Evolutionary conservation across 2,329 filamentous ascomycete genomes (phyloP).

Genomic region (Colletotrichum scovillei): DNA sequence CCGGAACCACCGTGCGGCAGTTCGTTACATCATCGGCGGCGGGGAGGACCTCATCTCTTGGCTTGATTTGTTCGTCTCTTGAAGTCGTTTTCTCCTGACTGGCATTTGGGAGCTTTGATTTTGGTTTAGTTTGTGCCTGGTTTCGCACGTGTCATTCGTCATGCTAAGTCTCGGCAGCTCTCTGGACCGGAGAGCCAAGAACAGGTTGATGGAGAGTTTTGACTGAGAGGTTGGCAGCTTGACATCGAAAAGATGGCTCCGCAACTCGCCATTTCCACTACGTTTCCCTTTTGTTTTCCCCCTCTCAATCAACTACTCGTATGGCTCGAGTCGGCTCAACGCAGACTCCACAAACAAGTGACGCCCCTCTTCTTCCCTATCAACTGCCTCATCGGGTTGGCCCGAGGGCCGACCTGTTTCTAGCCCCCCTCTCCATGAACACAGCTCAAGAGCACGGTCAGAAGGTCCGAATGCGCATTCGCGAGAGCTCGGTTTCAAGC

Average conservation of each 20-base stretch:
- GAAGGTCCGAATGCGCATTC: conserved; percentile 28
- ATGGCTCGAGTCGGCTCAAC: not conserved
- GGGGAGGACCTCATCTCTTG: conserved; percentile 21
- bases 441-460: conserved; percentile 23
- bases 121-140: not conserved
- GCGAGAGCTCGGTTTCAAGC: conserved; percentile 32
- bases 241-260: not conserved
- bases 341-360: conserved; percentile 1
- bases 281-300: not conserved
- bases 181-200: not conserved
- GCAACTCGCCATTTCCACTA: not conserved
- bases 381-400: conserved; percentile 32
- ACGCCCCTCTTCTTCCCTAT: not conserved
- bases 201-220: not conserved
- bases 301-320: not conserved
- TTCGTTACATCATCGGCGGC: conserved; percentile 33
- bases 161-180: not conserved
- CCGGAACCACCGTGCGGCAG: conserved; percentile 26
- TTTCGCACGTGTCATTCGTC: conserved; percentile 8
- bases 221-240: not conserved
- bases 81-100: not conserved
- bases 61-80: conserved; percentile 2
- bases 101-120: not conserved
- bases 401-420: not conserved
- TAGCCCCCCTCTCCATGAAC: not conserved